phyloP scores from a whole-genome alignment of 2,329 filamentous ascomycete species.

The Bisporella sp. region DNA sequence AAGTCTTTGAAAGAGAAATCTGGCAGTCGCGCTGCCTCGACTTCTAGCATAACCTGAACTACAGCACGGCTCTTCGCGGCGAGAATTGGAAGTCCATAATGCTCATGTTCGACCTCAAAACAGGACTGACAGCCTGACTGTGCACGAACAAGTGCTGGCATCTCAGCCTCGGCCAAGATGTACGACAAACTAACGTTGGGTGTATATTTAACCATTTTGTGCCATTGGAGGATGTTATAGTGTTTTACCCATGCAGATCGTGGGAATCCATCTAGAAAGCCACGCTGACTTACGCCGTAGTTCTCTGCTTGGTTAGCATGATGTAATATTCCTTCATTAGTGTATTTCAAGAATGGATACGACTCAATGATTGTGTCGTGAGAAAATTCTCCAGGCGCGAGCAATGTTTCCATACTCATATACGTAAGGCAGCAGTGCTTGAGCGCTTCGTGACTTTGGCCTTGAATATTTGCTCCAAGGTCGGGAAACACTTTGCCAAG shows the following conservation, averaged over 20 bases:
- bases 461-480: conserved; percentile 25
- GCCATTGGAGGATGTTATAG: conserved; percentile 24
- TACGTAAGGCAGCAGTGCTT: conserved; percentile 38
- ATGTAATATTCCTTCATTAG: conserved; percentile 29
- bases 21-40: not conserved
- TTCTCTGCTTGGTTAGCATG: conserved; percentile 33
- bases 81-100: conserved; percentile 16
- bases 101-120: conserved; percentile 17
- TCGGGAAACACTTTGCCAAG: conserved; percentile 28
- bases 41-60: not conserved
- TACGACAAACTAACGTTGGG: conserved; percentile 25
- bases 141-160: conserved; percentile 8
- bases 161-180: conserved; percentile 26
- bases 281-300: conserved; percentile 22
- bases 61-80: not conserved
- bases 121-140: conserved; percentile 6
- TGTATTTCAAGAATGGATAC: conserved; percentile 39
- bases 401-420: conserved; percentile 22
- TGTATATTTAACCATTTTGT: conserved; percentile 17
- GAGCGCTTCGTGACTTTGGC: conserved; percentile 31
- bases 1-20: not conserved
- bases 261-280: conserved; percentile 26
- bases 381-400: not conserved
- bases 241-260: conserved; percentile 22
- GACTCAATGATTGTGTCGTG: conserved; percentile 1